Base-by-base conservation (phyloP, 2,329 filamentous ascomycete species). In the Neurospora sp. region DNA sequence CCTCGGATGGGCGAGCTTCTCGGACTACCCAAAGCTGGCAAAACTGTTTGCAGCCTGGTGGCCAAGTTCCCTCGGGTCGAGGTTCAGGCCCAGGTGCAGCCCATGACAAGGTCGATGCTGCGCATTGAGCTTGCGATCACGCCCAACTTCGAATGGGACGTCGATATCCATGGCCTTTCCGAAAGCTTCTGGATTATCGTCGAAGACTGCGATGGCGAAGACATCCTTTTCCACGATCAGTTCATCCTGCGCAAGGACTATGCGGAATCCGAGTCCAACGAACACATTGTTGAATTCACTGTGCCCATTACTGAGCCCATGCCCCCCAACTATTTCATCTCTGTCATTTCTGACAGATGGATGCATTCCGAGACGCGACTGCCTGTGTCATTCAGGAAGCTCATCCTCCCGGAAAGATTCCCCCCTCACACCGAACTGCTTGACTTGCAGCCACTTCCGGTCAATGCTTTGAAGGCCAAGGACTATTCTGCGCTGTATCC, bases 261-360 rank as follows among this genome's bases (percentile, higher is more conserved):
- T 77, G 94, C 93, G 4, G 84, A 89, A 71, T 86, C 91, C 1
- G 95, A 98, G 76, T 87, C 90, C 78, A 97, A 95, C 73, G 95
- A 98, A 81, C 96, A 99, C 80, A 82, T 97, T 11, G 91, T 99
- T 38, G 96, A 99, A 75, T 96, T 99, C 76, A 98, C 95, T 0
- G 95, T 98, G 3, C 92, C 96, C 0, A 97, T 99, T 74, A 94
- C 93, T 0, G 96, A 99, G 75, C 96, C 96, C 0, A 97, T 98
- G 92, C 96, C 96, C 15, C 96, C 96, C 0, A 97, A 99, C 80
- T 99, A 99, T 82, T 99, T 99, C 81, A 93, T 99, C 76, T 96
- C 93, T 0, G 88, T 99, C 46, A 83, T 97, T 23, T 98, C 95
- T 3, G 96, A 99, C 79, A 87, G 96, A 75, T 99, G 96, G 96